Base-by-base conservation (phyloP, 2,329 filamentous ascomycete species). In the Xylaria sp. region DNA sequence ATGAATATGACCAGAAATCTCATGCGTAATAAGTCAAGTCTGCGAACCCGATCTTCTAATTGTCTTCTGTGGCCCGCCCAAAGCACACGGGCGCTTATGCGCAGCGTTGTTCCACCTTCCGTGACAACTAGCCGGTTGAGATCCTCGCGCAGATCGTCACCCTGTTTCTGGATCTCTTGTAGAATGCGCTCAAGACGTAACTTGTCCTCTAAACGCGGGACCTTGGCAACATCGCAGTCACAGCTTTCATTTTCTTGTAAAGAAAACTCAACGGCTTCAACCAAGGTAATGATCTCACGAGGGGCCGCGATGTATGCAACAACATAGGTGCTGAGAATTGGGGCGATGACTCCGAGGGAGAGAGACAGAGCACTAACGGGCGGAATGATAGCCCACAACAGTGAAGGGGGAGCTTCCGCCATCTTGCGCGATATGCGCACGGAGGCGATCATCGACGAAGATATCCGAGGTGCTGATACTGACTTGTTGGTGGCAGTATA, bases 1-100 rank as follows among this genome's bases (percentile, higher is more conserved):
- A 87, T 82, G 71, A 85, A 86, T 44, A 85, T 78, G 42, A 86
- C 83, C 37, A 87, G 73, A 68, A 87, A 87, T 62, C 84, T 80
- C 82, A 85, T 86, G 69, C 84, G 79, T 69, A 87, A 70, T 67
- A 86, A 72, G 66, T 87, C 85, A 47, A 87, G 74, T 52, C 83
- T 76, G 58, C 81, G 78, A 57, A 87, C 75, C 55, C 81, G 79
- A 64, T 84, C 82, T 69, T 85, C 81, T 54, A 88, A 73, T 55
- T 77, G 75, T 54, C 71, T 72, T 65, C 82, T 79, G 68, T 81
- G 81, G 59, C 75, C 75, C 3, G 81, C 83, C 85, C 85, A 88
- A 30, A 86, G 73, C 1, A 87, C 61, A 54, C 84, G 77, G 23
- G 83, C 78, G 59, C 74, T 72, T 8, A 74, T 76, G 59, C 76